Conservation (phyloP, 2,329 filamentous ascomycete species). For the Cordyceps cateniannulata region DNA sequence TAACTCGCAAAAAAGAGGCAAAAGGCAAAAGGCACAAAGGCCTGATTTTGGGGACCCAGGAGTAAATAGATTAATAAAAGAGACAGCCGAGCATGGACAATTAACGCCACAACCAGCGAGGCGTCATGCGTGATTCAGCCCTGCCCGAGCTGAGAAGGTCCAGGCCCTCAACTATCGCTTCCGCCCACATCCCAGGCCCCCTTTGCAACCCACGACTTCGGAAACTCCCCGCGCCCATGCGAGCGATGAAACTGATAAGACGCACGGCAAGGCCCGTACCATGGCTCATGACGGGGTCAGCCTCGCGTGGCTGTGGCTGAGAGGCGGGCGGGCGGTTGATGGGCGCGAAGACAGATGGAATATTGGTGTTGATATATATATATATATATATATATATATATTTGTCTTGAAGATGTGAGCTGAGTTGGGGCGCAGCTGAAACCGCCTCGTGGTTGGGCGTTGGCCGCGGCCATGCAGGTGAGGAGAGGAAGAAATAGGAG, state of each 20-base stretch:
- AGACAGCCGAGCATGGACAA: not conserved
- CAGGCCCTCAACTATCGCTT: not conserved
- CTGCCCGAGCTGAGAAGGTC: not conserved
- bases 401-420: not conserved
- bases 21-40: not conserved
- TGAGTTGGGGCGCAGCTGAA: not conserved
- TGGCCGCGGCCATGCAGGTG: not conserved
- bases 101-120: not conserved
- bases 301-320: not conserved
- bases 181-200: not conserved
- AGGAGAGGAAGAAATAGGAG: not conserved
- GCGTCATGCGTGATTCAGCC: slow-evolving; percentile 8
- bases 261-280: not conserved
- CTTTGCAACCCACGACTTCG: not conserved
- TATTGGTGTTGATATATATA: not conserved
- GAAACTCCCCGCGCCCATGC: not conserved
- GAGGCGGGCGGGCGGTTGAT: not conserved
- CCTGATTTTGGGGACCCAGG: no score
- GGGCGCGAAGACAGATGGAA: not conserved
- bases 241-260: not conserved
- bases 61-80: not conserved
- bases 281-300: not conserved
- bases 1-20: no score
- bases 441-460: not conserved
- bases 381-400: no score